Evolutionary conservation across 192 early-diverging fungal genomes (phyloP).

Genomic region (Linnemannia zychae): DNA sequence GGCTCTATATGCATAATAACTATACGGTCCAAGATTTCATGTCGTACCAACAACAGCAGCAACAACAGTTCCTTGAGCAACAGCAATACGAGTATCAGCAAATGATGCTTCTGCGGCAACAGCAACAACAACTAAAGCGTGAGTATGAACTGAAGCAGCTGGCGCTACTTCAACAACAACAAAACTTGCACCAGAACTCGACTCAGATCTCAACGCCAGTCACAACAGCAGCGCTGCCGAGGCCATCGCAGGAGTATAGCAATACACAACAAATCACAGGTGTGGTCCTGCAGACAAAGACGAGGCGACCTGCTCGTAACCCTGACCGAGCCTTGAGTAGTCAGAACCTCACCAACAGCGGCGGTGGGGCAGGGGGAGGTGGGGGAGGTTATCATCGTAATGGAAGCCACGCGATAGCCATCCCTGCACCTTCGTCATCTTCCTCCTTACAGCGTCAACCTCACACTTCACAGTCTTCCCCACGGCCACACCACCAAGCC

Average conservation of each 20-base stretch:
- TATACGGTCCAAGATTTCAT: constrained; percentile 54
- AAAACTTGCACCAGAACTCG: constrained; percentile 9
- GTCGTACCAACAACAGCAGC: constrained; percentile 55
- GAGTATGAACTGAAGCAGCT: constrained; percentile 42
- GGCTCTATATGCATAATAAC: constrained; percentile 36
- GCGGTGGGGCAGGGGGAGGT: no score
- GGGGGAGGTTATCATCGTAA: neutral
- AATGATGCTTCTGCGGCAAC: constrained; percentile 51
- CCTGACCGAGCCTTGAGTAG: constrained; percentile 21
- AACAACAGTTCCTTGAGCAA: constrained; percentile 49
- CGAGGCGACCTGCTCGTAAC: constrained; percentile 35
- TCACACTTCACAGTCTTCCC: neutral
- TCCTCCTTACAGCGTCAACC: constrained; percentile 1
- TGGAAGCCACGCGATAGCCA: constrained; percentile 24
- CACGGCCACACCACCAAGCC: neutral
- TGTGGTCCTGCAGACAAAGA: constrained; percentile 39
- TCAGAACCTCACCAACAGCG: neutral
- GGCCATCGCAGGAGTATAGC: constrained; percentile 6
- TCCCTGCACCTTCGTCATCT: constrained; percentile 7
- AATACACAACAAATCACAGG: constrained; percentile 33
- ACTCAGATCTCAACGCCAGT: neutral
- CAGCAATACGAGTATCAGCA: constrained; percentile 55
- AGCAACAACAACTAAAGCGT: constrained; percentile 39
- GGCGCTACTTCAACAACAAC: constrained; percentile 22
- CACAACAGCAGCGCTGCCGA: neutral